A percentile compares a stretch with the other conserved stretches of the same genome.
phyloP scores from a whole-genome alignment of 1,284 basidiomycete species.

The Rhodotorula sp. region DNA sequence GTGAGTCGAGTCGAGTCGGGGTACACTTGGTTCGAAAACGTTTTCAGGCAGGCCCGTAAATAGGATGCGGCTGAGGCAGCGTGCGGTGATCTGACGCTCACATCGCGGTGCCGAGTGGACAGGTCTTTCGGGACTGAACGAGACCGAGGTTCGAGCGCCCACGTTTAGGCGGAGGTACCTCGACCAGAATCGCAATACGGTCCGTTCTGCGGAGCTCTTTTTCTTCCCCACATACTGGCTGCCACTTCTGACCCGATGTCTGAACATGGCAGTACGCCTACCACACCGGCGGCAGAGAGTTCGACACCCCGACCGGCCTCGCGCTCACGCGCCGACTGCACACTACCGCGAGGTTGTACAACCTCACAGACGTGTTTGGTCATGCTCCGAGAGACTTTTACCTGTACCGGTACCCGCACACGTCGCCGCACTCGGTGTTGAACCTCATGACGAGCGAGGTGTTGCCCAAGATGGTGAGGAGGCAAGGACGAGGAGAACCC shows the following conservation, averaged over 20 bases:
- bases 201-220: background rate
- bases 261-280: constrained; percentile 33
- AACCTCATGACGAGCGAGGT: constrained; percentile 38
- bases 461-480: constrained; percentile 31
- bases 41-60: no score
- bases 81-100: no score
- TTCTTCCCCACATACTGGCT: no score
- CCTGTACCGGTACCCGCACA: constrained; percentile 36
- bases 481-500: constrained; percentile 26
- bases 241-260: no score
- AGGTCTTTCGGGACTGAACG: constrained; percentile 40
- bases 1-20: constrained; percentile 5
- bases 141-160: background rate
- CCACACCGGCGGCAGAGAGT: constrained; percentile 30
- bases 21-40: no score
- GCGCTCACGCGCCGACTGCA: constrained; percentile 27
- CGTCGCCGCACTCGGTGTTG: constrained; percentile 31
- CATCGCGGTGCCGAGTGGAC: background rate
- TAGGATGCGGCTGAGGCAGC: no score
- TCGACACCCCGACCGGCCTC: constrained; percentile 38
- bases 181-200: constrained; percentile 45
- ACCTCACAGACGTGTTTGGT: constrained; percentile 42
- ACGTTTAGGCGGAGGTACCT: constrained; percentile 44
- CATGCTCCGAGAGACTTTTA: constrained; percentile 42
- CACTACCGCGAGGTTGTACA: constrained; percentile 35